Base-by-base conservation (phyloP, 1,284 basidiomycete genomes). In the Meripilus lineatus region DNA sequence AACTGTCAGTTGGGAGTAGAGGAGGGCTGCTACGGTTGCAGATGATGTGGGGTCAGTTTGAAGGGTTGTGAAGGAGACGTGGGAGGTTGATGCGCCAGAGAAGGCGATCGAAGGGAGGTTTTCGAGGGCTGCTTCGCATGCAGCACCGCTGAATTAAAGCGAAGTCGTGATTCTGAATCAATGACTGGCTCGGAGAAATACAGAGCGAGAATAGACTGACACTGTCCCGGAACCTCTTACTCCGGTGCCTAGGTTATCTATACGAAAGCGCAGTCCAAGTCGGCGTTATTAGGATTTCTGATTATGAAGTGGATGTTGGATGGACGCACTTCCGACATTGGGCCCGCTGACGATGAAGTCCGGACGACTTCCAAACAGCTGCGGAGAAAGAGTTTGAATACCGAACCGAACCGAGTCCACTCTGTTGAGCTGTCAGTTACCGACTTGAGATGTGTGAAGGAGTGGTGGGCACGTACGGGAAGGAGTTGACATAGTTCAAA, bases 61-160 rank as follows among this genome's bases (percentile, higher is more conserved):
- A 51, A 77, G 69, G 10, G 69, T 72, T 2, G 72, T 75, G 57
- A 67, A 78, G 14, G 72, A 71, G 14, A 70, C 66, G 40, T 68
- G 60, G 0, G 68, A 61, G 17, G 61, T 66, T 18, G 63, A 63
- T 10, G 52, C 52, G 11, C 71, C 74, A 8, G 72, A 75, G 62
- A 77, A 76, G 1, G 75, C 74, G 34, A 70, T 61, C 4, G 74
- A 68, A 3, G 75, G 74, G 24, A 77, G 61, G 14, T 72, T 73
- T 50, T 69, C 62, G 28, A 65, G 57, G 0, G 67, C 67, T 1
- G 72, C 72, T 51, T 71, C 73, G 18, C 62, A 62, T 8, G 74
- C 72, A 1, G 74, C 75, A n/a, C 74, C 74, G 13, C 74, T 76
- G 44, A 14, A 45, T 30, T 15, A 25, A 3, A 57, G 50, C 11